Evolutionary conservation across 2,329 filamentous ascomycete genomes (phyloP).

Genomic region (Boeremia exigua): DNA sequence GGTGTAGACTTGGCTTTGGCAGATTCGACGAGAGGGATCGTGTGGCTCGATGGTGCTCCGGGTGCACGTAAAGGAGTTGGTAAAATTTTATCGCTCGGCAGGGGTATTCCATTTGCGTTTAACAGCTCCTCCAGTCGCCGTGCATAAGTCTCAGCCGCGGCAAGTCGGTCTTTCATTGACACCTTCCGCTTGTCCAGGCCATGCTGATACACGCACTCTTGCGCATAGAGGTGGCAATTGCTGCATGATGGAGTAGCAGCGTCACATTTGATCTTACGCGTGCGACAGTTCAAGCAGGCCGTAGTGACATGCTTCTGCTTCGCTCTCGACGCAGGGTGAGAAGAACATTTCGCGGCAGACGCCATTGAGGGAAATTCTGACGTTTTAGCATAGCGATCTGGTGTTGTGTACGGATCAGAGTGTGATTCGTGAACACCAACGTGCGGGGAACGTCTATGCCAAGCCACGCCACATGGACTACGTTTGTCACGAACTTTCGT

Average conservation of each 20-base stretch:
- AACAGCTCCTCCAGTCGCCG: neutral
- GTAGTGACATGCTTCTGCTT: neutral
- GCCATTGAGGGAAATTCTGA: too few relatives aligned
- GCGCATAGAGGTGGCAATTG: neutral
- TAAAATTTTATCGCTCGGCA: neutral
- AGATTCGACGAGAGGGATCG: too few relatives aligned
- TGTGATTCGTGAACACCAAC: too few relatives aligned
- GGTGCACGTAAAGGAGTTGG: too few relatives aligned
- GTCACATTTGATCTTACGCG: neutral
- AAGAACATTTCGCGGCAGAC: too few relatives aligned
- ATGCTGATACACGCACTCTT: neutral
- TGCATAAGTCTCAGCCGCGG: neutral
- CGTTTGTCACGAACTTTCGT: too few relatives aligned
- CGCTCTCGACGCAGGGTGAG: neutral
- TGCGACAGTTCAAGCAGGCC: neutral
- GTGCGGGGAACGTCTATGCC: too few relatives aligned
- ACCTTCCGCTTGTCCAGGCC: neutral
- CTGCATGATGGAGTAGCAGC: neutral
- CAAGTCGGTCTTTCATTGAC: neutral
- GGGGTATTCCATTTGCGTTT: neutral
- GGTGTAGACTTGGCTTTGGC: too few relatives aligned
- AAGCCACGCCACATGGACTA: too few relatives aligned
- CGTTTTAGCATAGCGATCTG: too few relatives aligned
- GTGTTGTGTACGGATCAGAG: too few relatives aligned
- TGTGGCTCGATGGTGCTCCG: too few relatives aligned